Evolutionary conservation across 1,284 basidiomycete genomes (phyloP).

Genomic region (Boletellus sp.): DNA sequence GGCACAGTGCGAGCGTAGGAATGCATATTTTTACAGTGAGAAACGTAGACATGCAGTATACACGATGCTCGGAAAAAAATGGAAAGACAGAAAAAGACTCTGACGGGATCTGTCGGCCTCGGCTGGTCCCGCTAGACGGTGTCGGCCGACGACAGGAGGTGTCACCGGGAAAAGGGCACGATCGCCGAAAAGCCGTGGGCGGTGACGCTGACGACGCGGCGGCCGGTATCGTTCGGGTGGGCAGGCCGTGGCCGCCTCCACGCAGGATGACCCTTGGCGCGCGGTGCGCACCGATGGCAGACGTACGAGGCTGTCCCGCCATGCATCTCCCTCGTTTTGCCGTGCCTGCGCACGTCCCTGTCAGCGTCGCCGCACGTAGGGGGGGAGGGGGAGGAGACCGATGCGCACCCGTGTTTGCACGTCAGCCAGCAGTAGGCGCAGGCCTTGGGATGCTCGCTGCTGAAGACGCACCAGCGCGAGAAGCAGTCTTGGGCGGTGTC

Average conservation of each 20-base stretch:
- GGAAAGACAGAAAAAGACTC: too few relatives aligned
- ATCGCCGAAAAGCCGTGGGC: slow-evolving; percentile 9
- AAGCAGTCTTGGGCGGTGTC: slow-evolving; percentile 31
- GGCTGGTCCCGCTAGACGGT: too few relatives aligned
- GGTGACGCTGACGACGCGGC: background rate
- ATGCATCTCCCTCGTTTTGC: slow-evolving; percentile 25
- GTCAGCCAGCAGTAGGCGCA: slow-evolving; percentile 27
- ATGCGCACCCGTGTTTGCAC: slow-evolving; percentile 25
- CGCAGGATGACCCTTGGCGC: slow-evolving; percentile 16
- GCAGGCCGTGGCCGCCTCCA: slow-evolving; percentile 21
- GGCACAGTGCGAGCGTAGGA: too few relatives aligned
- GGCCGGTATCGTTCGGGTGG: slow-evolving; percentile 3
- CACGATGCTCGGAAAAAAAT: too few relatives aligned
- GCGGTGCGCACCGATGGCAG: slow-evolving; percentile 24
- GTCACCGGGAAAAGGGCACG: slow-evolving; percentile 12
- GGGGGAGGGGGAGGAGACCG: background rate
- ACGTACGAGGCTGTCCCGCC: slow-evolving; percentile 30
- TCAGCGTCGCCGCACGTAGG: too few relatives aligned
- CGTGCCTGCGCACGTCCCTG: slow-evolving; percentile 21
- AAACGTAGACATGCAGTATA: too few relatives aligned
- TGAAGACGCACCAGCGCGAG: slow-evolving; percentile 28
- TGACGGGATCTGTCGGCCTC: too few relatives aligned
- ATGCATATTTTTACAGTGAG: too few relatives aligned
- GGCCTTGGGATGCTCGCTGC: slow-evolving; percentile 24
- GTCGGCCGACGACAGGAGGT: background rate